Conservation (phyloP, 169 alveolate genomes). For the Ichthyophthirius multifiliis region DNA sequence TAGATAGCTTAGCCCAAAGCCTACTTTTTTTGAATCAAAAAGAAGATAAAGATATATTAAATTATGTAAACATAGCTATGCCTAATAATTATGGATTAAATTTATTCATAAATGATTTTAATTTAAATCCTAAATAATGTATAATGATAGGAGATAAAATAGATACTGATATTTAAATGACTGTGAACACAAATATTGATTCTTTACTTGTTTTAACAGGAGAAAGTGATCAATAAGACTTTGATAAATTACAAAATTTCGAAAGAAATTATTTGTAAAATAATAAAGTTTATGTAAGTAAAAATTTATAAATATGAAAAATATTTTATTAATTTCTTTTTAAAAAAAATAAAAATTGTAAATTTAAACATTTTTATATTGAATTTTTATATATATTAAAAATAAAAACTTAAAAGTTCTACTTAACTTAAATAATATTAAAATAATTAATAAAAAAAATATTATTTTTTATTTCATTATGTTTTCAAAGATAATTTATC, state of each 20-base stretch:
- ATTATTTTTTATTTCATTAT: neutral
- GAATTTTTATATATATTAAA: no score
- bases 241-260: neutral
- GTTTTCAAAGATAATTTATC: neutral
- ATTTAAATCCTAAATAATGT: neutral
- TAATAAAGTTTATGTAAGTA: neutral
- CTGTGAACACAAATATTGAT: neutral
- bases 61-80: neutral
- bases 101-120: neutral
- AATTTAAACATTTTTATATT: no score
- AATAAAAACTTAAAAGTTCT: no score
- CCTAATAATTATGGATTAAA: neutral
- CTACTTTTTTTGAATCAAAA: neutral
- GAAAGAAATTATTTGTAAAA: neutral
- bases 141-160: conserved; percentile 2
- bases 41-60: neutral
- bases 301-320: neutral
- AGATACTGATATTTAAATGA: neutral
- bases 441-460: no score
- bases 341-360: no score
- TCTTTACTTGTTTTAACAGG: neutral
- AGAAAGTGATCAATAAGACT: neutral
- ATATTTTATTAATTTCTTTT: no score
- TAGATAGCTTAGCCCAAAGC: neutral
- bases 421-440: no score